Percentiles rank a stretch among this genome's conserved stretches.
phyloP scores from a whole-genome alignment of 2,329 filamentous ascomycete genomes.

The Aureobasidium leucospermi region DNA sequence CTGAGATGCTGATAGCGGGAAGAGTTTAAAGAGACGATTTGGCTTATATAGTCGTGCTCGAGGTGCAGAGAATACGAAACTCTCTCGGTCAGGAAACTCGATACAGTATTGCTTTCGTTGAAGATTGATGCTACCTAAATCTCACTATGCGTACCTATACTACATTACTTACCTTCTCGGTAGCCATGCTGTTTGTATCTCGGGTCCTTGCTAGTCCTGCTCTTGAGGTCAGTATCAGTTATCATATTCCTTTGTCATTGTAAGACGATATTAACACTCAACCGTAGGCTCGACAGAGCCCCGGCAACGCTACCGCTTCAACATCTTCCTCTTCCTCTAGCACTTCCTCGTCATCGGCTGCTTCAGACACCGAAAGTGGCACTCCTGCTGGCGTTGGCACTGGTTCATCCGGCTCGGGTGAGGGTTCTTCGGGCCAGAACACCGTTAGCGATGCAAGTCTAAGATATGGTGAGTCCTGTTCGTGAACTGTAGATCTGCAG shows the following conservation, averaged over 20 bases:
- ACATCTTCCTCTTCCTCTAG: background rate
- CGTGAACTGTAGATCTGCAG: background rate
- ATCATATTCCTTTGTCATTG: background rate
- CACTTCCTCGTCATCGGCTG: background rate
- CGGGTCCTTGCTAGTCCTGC: background rate
- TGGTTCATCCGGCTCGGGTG: background rate
- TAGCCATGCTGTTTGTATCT: background rate
- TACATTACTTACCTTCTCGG: background rate
- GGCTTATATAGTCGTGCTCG: background rate
- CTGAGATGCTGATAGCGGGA: no score
- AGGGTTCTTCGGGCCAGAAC: conserved; percentile 1
- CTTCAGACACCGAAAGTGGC: background rate
- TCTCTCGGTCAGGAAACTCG: background rate
- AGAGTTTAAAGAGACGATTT: background rate
- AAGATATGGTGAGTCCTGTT: background rate
- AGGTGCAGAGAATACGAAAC: background rate
- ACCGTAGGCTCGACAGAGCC: background rate
- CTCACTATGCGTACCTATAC: background rate
- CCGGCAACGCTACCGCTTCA: background rate
- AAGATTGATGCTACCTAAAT: no score
- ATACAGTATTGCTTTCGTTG: no score
- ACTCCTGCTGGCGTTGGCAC: background rate
- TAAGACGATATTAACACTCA: background rate
- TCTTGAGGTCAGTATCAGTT: background rate
- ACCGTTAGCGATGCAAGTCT: background rate